A percentile compares a stretch with the other conserved stretches of the same genome.
Conservation (phyloP, 78 protist species). For the Chrysochromulina parva region DNA sequence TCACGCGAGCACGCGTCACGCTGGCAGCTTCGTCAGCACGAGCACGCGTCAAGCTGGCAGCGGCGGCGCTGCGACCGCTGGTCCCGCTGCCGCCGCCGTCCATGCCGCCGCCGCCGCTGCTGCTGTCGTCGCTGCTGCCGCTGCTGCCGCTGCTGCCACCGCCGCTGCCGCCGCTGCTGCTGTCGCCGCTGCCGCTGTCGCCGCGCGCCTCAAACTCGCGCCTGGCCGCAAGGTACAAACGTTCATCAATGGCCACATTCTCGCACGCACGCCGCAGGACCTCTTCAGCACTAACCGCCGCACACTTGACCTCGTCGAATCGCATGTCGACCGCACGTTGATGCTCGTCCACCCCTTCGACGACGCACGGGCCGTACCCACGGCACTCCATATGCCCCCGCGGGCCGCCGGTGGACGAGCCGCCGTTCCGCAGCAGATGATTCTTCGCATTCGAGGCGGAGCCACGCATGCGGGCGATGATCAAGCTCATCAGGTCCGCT, state of each 20-base stretch:
- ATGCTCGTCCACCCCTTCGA: background rate
- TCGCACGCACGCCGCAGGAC: background rate
- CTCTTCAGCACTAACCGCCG: background rate
- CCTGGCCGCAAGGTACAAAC: background rate
- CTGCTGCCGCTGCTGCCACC: no score
- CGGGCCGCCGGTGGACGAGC: background rate
- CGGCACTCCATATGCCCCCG: background rate
- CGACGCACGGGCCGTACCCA: background rate
- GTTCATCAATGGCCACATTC: background rate
- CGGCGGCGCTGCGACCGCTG: no score
- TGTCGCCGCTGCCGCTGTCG: no score
- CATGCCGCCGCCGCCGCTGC: no score
- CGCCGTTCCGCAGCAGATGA: background rate
- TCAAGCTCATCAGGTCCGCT: background rate
- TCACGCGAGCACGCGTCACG: no score
- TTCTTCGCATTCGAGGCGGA: background rate
- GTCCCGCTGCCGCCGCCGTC: no score
- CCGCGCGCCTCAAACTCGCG: no score
- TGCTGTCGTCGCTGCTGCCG: no score
- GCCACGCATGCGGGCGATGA: background rate
- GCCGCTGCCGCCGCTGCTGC: no score
- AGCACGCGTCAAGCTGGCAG: no score
- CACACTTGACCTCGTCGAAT: background rate
- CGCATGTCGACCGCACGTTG: background rate
- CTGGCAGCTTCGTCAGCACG: no score